Evolutionary conservation across 2,329 filamentous ascomycete genomes (phyloP), one percentile per base, ranked within the genome.

Genomic region (Clonostachys sp.): DNA sequence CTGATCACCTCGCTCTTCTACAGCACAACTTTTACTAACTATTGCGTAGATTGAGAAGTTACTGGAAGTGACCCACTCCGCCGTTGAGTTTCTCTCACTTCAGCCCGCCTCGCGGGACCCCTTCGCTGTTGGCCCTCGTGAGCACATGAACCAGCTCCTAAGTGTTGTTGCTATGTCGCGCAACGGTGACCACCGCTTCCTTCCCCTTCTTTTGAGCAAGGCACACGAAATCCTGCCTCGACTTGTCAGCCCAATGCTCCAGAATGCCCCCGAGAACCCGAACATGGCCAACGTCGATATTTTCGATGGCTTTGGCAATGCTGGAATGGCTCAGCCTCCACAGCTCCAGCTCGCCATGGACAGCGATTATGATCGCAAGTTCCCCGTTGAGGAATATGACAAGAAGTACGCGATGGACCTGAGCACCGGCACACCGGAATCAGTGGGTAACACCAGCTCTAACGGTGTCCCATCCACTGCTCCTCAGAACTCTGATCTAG

Each of bases 121-220:
- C 2, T 90, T 89, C 60, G 73, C 77, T 18, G 64, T 80, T 36
- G 83, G 84, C 1, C 87, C 89, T 4, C 83, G 83, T 35, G 87
- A 92, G 57, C 84, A 89, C 58, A 78, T 95, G 6, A 81, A 81
- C 50, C 78, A 86, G 49, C 76, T 91, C 33, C 69, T 88, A 39
- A 80, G 78, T 49, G 75, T 90, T 9, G 73, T 91, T 3, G 83
- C 84, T 3, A 73, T 81, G 9, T 75, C 94, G 16, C 86, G 87
- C n/a, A 84, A 81, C 48, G 88, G 88, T 7, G 79, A 91, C 48
- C 79, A 86, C 51, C 84, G 86, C 45, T 94, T 90, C 61, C 72
- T 92, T 13, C 89, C 89, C 4, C 74, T 95, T 1, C 75, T 95
- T 2, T 68, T 94, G 47, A 80, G 78, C 61, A 94, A 92, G 68